Evolutionary conservation across 2,329 filamentous ascomycete genomes (phyloP).

Genomic region (Colletotrichum sp.): DNA sequence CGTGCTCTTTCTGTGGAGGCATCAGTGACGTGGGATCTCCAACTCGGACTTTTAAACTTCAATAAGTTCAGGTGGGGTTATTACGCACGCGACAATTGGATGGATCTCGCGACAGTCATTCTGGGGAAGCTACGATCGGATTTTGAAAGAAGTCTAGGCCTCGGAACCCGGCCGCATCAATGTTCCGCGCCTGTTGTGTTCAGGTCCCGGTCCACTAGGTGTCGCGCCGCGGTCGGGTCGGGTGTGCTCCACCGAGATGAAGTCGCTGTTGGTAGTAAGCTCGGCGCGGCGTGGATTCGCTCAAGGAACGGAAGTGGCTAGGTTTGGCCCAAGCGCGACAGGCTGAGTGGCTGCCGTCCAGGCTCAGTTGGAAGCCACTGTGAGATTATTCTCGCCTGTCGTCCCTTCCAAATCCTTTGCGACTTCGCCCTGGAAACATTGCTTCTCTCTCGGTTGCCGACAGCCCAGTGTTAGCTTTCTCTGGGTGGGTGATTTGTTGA

Average conservation of each 20-base stretch:
- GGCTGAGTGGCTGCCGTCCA: constrained; percentile 6
- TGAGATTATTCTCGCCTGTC: constrained; percentile 15
- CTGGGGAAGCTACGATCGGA: constrained; percentile 14
- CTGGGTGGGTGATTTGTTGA: not conserved
- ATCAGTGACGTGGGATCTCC: constrained; percentile 7
- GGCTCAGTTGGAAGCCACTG: not conserved
- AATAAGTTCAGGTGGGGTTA: not conserved
- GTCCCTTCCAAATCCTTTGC: constrained; percentile 2
- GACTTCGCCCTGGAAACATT: not conserved
- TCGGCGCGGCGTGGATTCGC: not conserved
- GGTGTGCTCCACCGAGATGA: not conserved
- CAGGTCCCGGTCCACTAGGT: too few relatives aligned
- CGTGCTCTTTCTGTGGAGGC: not conserved
- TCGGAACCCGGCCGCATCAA: not conserved
- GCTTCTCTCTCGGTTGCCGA: not conserved
- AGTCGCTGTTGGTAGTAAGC: not conserved
- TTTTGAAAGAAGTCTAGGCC: constrained; percentile 1
- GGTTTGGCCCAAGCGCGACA: constrained; percentile 8
- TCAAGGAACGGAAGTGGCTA: constrained; percentile 9
- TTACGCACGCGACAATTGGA: not conserved
- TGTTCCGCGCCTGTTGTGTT: not conserved
- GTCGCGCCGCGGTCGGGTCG: not conserved
- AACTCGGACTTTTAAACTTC: not conserved
- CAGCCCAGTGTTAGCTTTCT: not conserved
- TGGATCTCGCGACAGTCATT: constrained; percentile 8